Evolutionary conservation across 441 rosid genomes (phyloP).

Genomic region (Pelargonium citronellum): DNA sequence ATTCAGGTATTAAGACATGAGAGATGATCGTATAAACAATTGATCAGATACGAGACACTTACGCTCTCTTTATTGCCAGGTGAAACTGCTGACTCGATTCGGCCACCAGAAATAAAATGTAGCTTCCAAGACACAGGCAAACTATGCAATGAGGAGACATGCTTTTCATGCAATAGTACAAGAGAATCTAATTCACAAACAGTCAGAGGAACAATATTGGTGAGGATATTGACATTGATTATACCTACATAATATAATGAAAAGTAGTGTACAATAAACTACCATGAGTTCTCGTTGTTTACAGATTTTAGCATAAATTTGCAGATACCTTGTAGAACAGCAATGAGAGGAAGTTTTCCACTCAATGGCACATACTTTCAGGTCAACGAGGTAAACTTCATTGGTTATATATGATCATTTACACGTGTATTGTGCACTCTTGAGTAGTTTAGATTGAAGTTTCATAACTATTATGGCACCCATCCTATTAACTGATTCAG

Average conservation of each 20-base stretch:
- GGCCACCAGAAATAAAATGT: slow-evolving; percentile 39
- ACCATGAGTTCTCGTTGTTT: slow-evolving; percentile 17
- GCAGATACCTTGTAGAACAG: slow-evolving; percentile 97
- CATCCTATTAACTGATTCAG: not conserved
- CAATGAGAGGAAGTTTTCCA: slow-evolving; percentile 95
- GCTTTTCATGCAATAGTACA: slow-evolving; percentile 44
- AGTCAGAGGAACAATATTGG: slow-evolving; percentile 57
- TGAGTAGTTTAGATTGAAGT: slow-evolving; percentile 6
- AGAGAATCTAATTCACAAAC: slow-evolving; percentile 50
- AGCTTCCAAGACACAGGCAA: slow-evolving; percentile 30
- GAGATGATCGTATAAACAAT: not conserved
- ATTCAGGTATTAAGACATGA: not conserved
- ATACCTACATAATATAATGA: slow-evolving; percentile 10
- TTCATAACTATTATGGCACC: not conserved
- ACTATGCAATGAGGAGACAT: slow-evolving; percentile 38
- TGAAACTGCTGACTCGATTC: slow-evolving; percentile 47
- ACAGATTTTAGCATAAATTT: slow-evolving; percentile 24
- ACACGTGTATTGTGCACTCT: not conserved
- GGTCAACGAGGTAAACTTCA: slow-evolving; percentile 68
- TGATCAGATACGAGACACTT: not conserved
- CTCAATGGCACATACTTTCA: slow-evolving; percentile 95
- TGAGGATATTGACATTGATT: slow-evolving; percentile 20
- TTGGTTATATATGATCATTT: slow-evolving; percentile 14
- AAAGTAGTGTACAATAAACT: slow-evolving; percentile 14
- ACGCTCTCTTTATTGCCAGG: slow-evolving; percentile 27